These are phyloP conservation scores for Exophiala sp. DNA, from an alignment of 2,329 filamentous ascomycete genomes.

Conservation along the genomic window DNA sequence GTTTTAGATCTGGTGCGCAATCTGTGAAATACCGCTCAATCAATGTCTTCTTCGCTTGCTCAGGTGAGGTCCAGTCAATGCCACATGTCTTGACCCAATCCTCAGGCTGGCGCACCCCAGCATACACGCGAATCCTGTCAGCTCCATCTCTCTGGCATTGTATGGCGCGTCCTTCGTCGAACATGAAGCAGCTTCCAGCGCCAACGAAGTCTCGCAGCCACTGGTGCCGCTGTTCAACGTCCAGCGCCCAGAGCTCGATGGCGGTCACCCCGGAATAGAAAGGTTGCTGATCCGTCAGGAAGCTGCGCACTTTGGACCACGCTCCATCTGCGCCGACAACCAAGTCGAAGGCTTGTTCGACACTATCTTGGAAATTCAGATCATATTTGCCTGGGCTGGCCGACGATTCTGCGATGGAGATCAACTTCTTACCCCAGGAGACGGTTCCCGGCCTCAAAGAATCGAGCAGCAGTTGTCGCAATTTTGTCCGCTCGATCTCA, in stretches of 20 bases:
- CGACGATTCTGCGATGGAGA: constrained; percentile 31
- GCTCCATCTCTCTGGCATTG: constrained; percentile 46
- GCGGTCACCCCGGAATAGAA: constrained; percentile 36
- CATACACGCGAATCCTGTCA: constrained; percentile 42
- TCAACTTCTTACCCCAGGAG: constrained; percentile 44
- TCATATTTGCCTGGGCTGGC: constrained; percentile 7
- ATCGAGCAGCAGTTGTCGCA: constrained; percentile 43
- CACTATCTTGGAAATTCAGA: constrained; percentile 13
- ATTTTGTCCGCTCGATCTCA: constrained; percentile 49
- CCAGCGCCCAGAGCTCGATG: constrained; percentile 41
- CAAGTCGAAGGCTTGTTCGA: constrained; percentile 31
- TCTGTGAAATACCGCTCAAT: constrained; percentile 36
- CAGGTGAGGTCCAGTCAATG: constrained; percentile 41
- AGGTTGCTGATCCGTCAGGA: constrained; percentile 28
- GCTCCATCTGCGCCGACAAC: constrained; percentile 43
- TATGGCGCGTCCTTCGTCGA: constrained; percentile 40
- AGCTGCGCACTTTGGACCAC: constrained; percentile 35
- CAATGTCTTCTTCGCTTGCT: constrained; percentile 38
- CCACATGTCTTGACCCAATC: constrained; percentile 40
- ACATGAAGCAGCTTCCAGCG: constrained; percentile 44
- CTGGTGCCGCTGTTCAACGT: constrained; percentile 40
- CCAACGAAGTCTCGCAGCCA: constrained; percentile 44
- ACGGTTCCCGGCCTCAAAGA: constrained; percentile 44
- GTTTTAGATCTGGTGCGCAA: constrained; percentile 42
- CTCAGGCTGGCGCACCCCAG: constrained; percentile 37